Percentiles rank a stretch among this genome's conserved stretches.
These are phyloP conservation scores for Scheffersomyces parashehatae DNA, from an alignment of 1,139 yeast species.

Conservation along the genomic window DNA sequence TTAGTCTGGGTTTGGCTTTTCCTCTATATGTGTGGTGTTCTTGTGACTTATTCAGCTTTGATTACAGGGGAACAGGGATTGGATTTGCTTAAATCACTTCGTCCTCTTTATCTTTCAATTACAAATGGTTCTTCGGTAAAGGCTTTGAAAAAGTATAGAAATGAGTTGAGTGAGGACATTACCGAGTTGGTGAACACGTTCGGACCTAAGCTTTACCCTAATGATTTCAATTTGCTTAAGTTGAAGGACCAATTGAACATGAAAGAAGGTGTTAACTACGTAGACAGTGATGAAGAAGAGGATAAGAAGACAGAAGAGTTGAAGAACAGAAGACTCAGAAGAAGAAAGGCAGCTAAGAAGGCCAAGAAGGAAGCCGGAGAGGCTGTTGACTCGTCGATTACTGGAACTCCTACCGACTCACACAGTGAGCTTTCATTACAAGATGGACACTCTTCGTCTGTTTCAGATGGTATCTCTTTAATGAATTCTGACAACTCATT, in stretches of 20 bases:
- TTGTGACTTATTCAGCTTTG: conserved; percentile 83
- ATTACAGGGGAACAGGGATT: conserved; percentile 90
- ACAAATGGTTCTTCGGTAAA: conserved; percentile 60
- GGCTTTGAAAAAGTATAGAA: conserved; percentile 46
- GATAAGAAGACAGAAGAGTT: conserved; percentile 56
- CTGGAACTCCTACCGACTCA: conserved; percentile 9
- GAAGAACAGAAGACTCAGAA: conserved; percentile 43
- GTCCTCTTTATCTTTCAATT: conserved; percentile 79
- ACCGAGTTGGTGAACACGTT: conserved; percentile 46
- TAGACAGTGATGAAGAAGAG: conserved; percentile 56
- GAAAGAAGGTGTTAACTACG: conserved; percentile 24
- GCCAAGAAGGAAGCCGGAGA: conserved; percentile 13
- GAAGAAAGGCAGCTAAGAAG: conserved; percentile 25
- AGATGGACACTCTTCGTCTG: conserved; percentile 33
- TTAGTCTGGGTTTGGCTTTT: conserved; percentile 42
- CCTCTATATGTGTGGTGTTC: conserved; percentile 59
- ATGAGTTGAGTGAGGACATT: conserved; percentile 42
- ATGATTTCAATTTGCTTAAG: conserved; percentile 47
- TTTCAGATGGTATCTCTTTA: conserved; percentile 55
- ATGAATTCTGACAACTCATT: conserved; percentile 54
- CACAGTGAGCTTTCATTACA: conserved; percentile 23
- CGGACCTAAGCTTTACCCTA: conserved; percentile 48
- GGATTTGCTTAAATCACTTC: conserved; percentile 79
- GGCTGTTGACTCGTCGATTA: conserved; percentile 4
- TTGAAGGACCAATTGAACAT: conserved; percentile 31